Conservation (phyloP, 352 stramenopile species). For the Hyaloperonospora brassicae region DNA sequence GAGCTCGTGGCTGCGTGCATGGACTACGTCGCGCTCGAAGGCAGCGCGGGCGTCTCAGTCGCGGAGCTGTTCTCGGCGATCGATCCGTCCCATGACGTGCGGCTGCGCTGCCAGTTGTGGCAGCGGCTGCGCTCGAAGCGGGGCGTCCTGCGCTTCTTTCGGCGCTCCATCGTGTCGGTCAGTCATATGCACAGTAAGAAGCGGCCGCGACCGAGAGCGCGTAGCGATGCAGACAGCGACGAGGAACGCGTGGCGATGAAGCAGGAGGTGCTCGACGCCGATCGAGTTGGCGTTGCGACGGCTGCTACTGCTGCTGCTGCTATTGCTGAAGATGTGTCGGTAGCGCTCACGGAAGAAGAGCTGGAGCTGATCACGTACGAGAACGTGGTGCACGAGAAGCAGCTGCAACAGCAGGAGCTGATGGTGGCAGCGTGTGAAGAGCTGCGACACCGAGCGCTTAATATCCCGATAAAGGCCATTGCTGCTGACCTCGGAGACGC, state of each 20-base stretch:
- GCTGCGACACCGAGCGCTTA: constrained; percentile 59
- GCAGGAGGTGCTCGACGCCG: constrained; percentile 11
- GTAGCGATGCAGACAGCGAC: not conserved
- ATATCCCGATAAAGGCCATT: constrained; percentile 54
- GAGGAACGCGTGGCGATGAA: constrained; percentile 12
- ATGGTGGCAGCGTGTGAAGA: constrained; percentile 54
- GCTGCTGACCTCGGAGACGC: constrained; percentile 51
- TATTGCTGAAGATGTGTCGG: no score
- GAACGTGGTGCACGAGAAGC: constrained; percentile 5
- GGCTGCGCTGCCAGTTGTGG: constrained; percentile 50
- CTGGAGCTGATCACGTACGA: constrained; percentile 21
- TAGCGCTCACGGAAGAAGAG: constrained; percentile 9
- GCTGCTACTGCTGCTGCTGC: no score
- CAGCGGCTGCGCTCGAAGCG: constrained; percentile 32
- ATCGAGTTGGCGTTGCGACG: not conserved
- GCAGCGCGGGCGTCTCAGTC: constrained; percentile 35
- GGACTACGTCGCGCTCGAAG: constrained; percentile 59
- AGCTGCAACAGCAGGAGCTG: constrained; percentile 3
- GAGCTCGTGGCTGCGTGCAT: constrained; percentile 51
- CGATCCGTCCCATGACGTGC: constrained; percentile 32
- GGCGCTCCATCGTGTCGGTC: not conserved
- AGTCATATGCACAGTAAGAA: constrained; percentile 33
- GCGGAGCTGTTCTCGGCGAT: constrained; percentile 32
- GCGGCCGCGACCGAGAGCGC: constrained; percentile 33
- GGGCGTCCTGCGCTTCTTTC: constrained; percentile 49